Conservation (phyloP, 2,329 filamentous ascomycete species). For the Diplodia mutila region DNA sequence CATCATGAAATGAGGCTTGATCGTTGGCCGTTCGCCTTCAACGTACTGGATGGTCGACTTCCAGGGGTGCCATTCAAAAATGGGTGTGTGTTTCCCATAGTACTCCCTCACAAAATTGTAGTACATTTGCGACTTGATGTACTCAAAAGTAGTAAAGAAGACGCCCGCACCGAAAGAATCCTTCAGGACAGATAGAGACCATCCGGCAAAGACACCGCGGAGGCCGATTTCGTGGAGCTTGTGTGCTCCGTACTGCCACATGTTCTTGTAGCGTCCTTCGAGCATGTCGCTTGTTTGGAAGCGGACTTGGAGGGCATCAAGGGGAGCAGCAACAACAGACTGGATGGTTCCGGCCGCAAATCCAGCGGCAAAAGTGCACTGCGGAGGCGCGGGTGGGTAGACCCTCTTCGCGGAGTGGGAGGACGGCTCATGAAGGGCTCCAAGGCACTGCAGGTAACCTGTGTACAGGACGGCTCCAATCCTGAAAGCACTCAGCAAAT, state of each 20-base stretch:
- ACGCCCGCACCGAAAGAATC: constrained; percentile 70
- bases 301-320: constrained; percentile 75
- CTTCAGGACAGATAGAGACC: constrained; percentile 69
- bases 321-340: constrained; percentile 71
- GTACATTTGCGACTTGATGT: constrained; percentile 73
- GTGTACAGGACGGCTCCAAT: constrained; percentile 78
- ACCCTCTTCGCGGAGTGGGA: constrained; percentile 63
- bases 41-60: constrained; percentile 29
- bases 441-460: constrained; percentile 72
- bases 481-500: constrained; percentile 35
- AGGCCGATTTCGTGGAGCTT: constrained; percentile 73
- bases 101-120: constrained; percentile 73
- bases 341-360: constrained; percentile 71
- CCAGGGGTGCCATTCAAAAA: constrained; percentile 21
- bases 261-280: constrained; percentile 64
- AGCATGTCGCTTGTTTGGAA: constrained; percentile 67
- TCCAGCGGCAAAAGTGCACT: constrained; percentile 70
- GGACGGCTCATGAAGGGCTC: constrained; percentile 67
- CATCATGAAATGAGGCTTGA: constrained; percentile 74
- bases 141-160: constrained; percentile 78
- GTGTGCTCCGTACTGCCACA: constrained; percentile 72
- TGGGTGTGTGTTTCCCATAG: constrained; percentile 55
- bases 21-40: constrained; percentile 50
- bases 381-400: constrained; percentile 69
- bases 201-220: constrained; percentile 75